Evolutionary conservation across 1,284 basidiomycete genomes (phyloP).

Genomic region (Sanghuangporus weigelae): DNA sequence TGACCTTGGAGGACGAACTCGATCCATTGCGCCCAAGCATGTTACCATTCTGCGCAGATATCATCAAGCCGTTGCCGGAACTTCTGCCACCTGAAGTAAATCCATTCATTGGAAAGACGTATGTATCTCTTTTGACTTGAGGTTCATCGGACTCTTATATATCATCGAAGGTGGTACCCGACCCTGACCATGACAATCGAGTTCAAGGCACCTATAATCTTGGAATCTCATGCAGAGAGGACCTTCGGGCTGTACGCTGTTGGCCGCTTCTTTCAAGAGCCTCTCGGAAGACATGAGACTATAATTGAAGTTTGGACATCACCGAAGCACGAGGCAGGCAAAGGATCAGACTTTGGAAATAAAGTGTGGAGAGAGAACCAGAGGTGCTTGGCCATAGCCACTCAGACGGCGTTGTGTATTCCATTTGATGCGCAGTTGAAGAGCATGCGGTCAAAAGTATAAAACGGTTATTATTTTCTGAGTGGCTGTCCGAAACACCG

Average conservation of each 20-base stretch:
- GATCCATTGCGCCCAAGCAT: slow-evolving; percentile 42
- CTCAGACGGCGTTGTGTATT: slow-evolving; percentile 50
- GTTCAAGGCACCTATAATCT: slow-evolving; percentile 42
- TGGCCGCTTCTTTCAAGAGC: slow-evolving; percentile 16
- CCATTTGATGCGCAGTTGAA: slow-evolving; percentile 23
- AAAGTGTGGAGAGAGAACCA: slow-evolving; percentile 50
- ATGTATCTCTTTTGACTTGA: background rate
- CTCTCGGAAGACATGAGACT: slow-evolving; percentile 16
- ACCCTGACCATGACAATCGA: slow-evolving; percentile 53
- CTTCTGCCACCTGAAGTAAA: slow-evolving; percentile 34
- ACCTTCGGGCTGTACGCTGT: slow-evolving; percentile 5
- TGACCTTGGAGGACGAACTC: slow-evolving; percentile 36
- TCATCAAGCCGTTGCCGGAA: slow-evolving; percentile 37
- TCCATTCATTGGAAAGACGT: slow-evolving; percentile 17
- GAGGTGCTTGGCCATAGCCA: slow-evolving; percentile 52
- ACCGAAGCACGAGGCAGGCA: slow-evolving; percentile 32
- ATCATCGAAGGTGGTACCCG: slow-evolving; percentile 46
- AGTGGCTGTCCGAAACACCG: background rate
- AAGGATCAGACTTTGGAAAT: slow-evolving; percentile 11
- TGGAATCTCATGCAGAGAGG: background rate
- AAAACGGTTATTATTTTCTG: background rate
- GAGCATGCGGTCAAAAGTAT: background rate
- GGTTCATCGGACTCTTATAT: background rate
- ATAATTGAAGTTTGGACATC: slow-evolving; percentile 20
- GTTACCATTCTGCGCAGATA: slow-evolving; percentile 53